Evolutionary conservation across 1,284 basidiomycete species (phyloP).

Genomic region (Rhodotorula sp.): DNA sequence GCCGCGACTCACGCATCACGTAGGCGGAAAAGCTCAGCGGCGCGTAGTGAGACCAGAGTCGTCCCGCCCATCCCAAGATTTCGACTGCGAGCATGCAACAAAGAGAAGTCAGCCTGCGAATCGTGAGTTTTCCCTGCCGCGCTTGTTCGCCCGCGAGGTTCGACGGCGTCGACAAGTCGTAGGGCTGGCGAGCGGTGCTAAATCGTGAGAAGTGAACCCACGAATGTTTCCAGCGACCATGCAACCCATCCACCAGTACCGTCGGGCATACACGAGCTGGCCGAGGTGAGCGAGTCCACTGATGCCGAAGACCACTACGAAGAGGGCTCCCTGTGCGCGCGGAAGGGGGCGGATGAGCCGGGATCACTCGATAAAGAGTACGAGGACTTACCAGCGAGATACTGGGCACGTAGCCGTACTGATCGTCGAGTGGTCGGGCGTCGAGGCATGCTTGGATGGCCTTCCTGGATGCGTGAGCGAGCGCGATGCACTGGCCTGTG

Average conservation of each 20-base stretch:
- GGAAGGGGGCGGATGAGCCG: too few relatives aligned
- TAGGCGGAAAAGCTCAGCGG: slow-evolving; percentile 1
- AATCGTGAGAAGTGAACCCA: background rate
- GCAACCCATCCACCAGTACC: slow-evolving; percentile 5
- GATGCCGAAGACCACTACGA: background rate
- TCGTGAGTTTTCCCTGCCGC: too few relatives aligned
- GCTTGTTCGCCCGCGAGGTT: too few relatives aligned
- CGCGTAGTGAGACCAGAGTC: slow-evolving; percentile 15
- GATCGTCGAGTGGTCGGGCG: too few relatives aligned
- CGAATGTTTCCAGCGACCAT: background rate
- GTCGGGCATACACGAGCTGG: background rate
- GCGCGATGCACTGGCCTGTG: too few relatives aligned
- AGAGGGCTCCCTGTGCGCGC: background rate
- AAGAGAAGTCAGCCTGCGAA: too few relatives aligned
- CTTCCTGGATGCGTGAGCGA: too few relatives aligned
- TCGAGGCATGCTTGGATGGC: too few relatives aligned
- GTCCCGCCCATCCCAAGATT: slow-evolving; percentile 19
- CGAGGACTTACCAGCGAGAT: background rate
- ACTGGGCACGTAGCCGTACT: background rate
- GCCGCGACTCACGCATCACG: slow-evolving; percentile 7
- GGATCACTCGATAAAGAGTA: too few relatives aligned
- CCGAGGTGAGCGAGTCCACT: background rate
- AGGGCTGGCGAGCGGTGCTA: too few relatives aligned
- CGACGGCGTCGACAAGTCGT: too few relatives aligned
- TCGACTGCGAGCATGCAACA: slow-evolving; percentile 11